Base-by-base conservation (phyloP, 805 yeast genomes). In the Candida germanica region DNA sequence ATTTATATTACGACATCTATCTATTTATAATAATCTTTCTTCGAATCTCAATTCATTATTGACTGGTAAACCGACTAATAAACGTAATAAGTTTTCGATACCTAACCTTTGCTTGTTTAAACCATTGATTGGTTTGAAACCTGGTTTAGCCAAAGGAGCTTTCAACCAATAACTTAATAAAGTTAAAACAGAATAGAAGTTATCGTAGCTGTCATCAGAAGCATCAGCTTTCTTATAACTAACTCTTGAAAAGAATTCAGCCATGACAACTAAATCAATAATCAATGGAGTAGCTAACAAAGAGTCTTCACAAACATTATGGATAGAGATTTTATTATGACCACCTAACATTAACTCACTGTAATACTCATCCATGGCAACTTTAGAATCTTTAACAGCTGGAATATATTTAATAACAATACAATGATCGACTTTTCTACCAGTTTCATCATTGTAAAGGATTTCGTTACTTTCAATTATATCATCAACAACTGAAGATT, bases 361-460 rank as follows among this genome's bases (percentile, higher is more conserved):
- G 70, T 91, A 87, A 69, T 89, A 89, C 69, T 91, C 97, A 64
- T 89, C 98, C 97, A 89, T 91, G 35, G 98, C 98, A 46, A 89
- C 96, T 71, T 89, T 89, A 47, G 93, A 81, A 64, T 89, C 98
- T 25, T 95, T 96, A 32, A 89, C 97, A 6, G 97, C 96, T 38
- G 86, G 84, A 58, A 91, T 68, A 63, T 89, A 88, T 69, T 89
- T 89, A 71, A 89, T 89, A 43, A 89, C 97, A 60, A 89, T 89
- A 66, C 95, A 84, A 64, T 89, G 98, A 56, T 89, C 97, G 44
- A 91, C 83, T 44, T 73, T 75, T 45, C 78, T 73, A 32, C 96
- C 95, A 29, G 69, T 56, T 63, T 85, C 79, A 33, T 85, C 80
- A 56, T 87, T 85, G 75, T 88, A 89, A 47, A 89, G 68, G 50